Evolutionary conservation across 257 asterid species (phyloP).

Genomic region (Solanum ossicruentum): DNA sequence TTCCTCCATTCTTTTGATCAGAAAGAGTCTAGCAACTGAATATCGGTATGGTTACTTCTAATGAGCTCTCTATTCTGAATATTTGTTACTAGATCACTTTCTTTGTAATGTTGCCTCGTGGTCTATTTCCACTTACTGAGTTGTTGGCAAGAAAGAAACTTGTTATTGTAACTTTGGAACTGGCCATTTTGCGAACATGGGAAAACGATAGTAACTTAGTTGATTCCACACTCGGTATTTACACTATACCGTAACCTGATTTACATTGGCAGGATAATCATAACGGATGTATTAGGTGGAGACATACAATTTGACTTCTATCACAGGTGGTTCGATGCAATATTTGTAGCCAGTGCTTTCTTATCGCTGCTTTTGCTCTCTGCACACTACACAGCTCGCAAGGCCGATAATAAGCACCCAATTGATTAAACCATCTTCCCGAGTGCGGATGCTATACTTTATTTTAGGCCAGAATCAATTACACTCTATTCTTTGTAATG

Average conservation of each 20-base stretch:
- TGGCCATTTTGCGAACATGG: background rate
- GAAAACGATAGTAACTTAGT: background rate
- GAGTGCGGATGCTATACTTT: background rate
- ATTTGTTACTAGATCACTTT: background rate
- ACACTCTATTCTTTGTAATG: background rate
- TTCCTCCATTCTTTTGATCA: constrained; percentile 78
- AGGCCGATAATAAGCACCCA: constrained; percentile 76
- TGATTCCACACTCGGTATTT: background rate
- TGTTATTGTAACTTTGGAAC: background rate
- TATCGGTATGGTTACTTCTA: constrained; percentile 42
- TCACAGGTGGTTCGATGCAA: constrained; percentile 96
- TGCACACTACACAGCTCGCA: constrained; percentile 92
- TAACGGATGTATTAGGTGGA: constrained; percentile 90
- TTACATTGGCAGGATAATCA: constrained; percentile 55
- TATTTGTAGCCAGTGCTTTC: constrained; percentile 91
- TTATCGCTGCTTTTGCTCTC: constrained; percentile 83
- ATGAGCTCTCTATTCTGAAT: background rate
- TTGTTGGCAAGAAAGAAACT: background rate
- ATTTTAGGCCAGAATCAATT: background rate
- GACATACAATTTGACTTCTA: constrained; percentile 94
- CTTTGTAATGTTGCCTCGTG: background rate
- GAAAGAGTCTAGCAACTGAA: constrained; percentile 95
- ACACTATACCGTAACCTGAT: background rate
- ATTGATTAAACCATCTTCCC: constrained; percentile 36
- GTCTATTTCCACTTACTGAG: background rate